A percentile compares a stretch with the other conserved stretches of the same genome.
Conservation (phyloP, 2,329 filamentous ascomycete genomes). For the Alternaria alternata region DNA sequence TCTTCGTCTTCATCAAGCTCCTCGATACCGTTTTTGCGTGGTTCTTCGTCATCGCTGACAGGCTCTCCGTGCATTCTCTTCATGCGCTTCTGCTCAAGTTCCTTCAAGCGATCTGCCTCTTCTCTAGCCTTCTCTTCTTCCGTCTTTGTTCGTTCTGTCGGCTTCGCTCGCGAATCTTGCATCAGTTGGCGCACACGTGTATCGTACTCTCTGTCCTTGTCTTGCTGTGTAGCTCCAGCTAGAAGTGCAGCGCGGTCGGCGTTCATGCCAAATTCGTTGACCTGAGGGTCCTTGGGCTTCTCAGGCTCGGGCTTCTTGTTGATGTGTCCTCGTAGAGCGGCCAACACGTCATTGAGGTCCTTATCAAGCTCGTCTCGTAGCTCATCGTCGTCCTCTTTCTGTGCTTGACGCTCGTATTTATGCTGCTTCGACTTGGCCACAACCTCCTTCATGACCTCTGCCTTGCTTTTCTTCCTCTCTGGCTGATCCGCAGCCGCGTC, state of each 20-base stretch:
- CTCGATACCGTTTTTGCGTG: slow-evolving; percentile 52
- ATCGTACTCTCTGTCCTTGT: slow-evolving; percentile 88
- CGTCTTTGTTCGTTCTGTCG: slow-evolving; percentile 85
- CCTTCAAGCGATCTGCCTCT: slow-evolving; percentile 77
- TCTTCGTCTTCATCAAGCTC: slow-evolving; percentile 41
- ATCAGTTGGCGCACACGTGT: slow-evolving; percentile 81
- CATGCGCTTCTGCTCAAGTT: slow-evolving; percentile 82
- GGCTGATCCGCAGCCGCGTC: slow-evolving; percentile 63
- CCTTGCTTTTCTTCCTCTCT: slow-evolving; percentile 90
- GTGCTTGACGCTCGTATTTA: slow-evolving; percentile 92
- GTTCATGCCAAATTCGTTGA: slow-evolving; percentile 59
- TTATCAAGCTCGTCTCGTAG: slow-evolving; percentile 84
- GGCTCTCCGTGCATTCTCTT: slow-evolving; percentile 87
- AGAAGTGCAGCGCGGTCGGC: slow-evolving; percentile 69
- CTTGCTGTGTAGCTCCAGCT: slow-evolving; percentile 67
- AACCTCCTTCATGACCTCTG: slow-evolving; percentile 97
- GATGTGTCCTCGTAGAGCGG: slow-evolving; percentile 70
- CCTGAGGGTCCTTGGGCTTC: slow-evolving; percentile 50
- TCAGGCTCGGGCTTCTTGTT: slow-evolving; percentile 56
- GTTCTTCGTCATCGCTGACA: slow-evolving; percentile 73
- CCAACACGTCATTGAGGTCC: slow-evolving; percentile 78
- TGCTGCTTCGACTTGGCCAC: slow-evolving; percentile 96
- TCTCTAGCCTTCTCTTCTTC: slow-evolving; percentile 63
- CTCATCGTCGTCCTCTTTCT: slow-evolving; percentile 93
- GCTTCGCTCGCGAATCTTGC: slow-evolving; percentile 83